Evolutionary conservation across 2,329 filamentous ascomycete genomes (phyloP), one percentile per base, ranked within the genome.

Genomic region (Fusarium siculi): DNA sequence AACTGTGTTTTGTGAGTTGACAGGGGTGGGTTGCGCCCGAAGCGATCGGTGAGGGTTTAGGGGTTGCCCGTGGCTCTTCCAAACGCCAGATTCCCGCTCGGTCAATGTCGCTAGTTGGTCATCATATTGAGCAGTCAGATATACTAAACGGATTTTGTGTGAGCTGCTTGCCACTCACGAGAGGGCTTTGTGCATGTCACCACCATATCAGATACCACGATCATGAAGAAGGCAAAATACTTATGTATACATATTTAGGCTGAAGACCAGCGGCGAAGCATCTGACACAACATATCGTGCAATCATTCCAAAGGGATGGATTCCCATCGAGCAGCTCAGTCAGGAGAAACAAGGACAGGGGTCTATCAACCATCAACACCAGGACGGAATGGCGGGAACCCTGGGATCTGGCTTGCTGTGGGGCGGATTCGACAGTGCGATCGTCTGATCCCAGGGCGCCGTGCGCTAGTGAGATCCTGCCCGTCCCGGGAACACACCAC

Each of bases 331-430:
- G 53, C 63, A 64, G 44, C 61, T 67, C 58, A 71, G 63, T 67
- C 58, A 73, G 67, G 71, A 73, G 70, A 58, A 73, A 54, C 70
- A 60, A 74, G 70, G 71, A 64, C 67, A 72, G 73, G 70, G 70
- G 47, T 68, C 42, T 36, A 30, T 68, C 58, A 56, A 44, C 65
- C 54, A 60, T 56, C 52, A 68, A 54, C 42, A 60, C 74, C 52
- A 75, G 66, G 74, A 72, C 59, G 61, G 62, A 77, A 68, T 74
- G 65, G 71, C 74, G 76, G 73, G 72, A 77, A 74, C 76, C 76
- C 76, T 78, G 73, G 76, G 76, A 78, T 78, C 76, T 78, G 76
- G 73, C 76, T 76, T 53, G 68, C 46, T 63, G 74, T 75, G 76
- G 76, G 74, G 74, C 71, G 56, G 55, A 55, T 47, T 77, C 67